Evolutionary conservation across 768 basidiomycete species (phyloP), one percentile per base, ranked within the genome.

Genomic region (Amanita phalloides): DNA sequence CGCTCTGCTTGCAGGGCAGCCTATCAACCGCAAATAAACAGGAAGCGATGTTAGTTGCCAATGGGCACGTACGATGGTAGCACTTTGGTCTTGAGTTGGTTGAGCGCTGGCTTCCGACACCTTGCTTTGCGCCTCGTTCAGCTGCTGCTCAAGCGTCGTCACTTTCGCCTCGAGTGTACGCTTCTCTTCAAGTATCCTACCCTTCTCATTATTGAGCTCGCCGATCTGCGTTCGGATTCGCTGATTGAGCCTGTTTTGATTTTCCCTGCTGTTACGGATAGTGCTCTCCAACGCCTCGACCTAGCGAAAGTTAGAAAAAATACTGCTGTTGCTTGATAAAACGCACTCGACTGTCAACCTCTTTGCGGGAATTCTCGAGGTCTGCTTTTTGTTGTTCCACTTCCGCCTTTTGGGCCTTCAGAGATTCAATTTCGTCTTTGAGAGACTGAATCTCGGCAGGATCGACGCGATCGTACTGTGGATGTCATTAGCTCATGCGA

Each of bases 391-490:
- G 60, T 25, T 59, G 54, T 45, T 70, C 70, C 5, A 66, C 62
- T 26, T 69, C 64, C 9, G 51, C 58, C 49, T 53, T 71, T 56
- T 76, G 64, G 0, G 66, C 51, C 57, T 79, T 79, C 49, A 86
- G 55, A 13, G 57, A 64, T 49, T 78, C 75, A 7, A 86, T 76
- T 61, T 90, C 83, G 21, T 86, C 84, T 64, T 82, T 87, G 49
- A 93, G 72, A 6, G 76, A 73, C 60, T 90, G 86, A 35, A 92
- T 71, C 60, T 93, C 90, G 2, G 84, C 80, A 14, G 90, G 90
- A 62, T 92, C 90, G 57, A 89, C 84, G 42, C 90, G 86, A 58
- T 93, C 89, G 60, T 91, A 91, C 86, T 90, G 55, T 3, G 54
- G 20, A 0, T 32, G 32, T 50, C 20, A 28, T 35, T 53, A 35